phyloP scores from a whole-genome alignment of 441 rosid genomes.

The Brassica hybrid region DNA sequence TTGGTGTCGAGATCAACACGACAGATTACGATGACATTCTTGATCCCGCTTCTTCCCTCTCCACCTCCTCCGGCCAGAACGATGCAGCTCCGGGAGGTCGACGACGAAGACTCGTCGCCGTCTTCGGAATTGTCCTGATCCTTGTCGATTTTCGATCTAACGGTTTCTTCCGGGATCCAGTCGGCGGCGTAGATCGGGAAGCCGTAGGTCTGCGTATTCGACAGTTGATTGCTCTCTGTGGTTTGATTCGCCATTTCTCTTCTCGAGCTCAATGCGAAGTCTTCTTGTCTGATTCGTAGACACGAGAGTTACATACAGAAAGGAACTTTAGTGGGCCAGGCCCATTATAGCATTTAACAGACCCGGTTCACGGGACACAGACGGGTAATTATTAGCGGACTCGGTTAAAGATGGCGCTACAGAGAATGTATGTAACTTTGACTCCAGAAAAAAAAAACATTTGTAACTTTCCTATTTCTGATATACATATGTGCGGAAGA shows the following conservation, averaged over 20 bases:
- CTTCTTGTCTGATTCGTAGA: not conserved
- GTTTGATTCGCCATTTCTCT: constrained; percentile 42
- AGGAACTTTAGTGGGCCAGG: constrained; percentile 10
- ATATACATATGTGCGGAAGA: too few species aligned
- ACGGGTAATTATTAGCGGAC: too few species aligned
- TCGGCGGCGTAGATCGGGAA: constrained; percentile 81
- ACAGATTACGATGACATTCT: constrained; percentile 65
- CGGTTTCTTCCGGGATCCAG: constrained; percentile 60
- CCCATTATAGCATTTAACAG: not conserved
- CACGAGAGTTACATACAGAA: not conserved
- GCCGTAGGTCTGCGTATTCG: constrained; percentile 71
- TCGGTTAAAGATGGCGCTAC: too few species aligned
- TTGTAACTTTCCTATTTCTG: too few species aligned
- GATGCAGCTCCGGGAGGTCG: constrained; percentile 44
- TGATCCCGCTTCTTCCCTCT: constrained; percentile 81
- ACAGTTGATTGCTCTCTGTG: constrained; percentile 32
- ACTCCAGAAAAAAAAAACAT: too few species aligned
- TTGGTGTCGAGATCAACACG: constrained; percentile 57
- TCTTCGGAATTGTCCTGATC: constrained; percentile 38
- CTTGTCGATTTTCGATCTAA: constrained; percentile 47
- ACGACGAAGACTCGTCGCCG: constrained; percentile 16
- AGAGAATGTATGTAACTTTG: too few species aligned
- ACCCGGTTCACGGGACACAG: not conserved
- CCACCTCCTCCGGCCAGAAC: constrained; percentile 94
- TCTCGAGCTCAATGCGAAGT: constrained; percentile 10